A percentile compares a stretch with the other conserved stretches of the same genome.
Conservation (phyloP, 2,329 filamentous ascomycete genomes). For the Claviceps paspali region DNA sequence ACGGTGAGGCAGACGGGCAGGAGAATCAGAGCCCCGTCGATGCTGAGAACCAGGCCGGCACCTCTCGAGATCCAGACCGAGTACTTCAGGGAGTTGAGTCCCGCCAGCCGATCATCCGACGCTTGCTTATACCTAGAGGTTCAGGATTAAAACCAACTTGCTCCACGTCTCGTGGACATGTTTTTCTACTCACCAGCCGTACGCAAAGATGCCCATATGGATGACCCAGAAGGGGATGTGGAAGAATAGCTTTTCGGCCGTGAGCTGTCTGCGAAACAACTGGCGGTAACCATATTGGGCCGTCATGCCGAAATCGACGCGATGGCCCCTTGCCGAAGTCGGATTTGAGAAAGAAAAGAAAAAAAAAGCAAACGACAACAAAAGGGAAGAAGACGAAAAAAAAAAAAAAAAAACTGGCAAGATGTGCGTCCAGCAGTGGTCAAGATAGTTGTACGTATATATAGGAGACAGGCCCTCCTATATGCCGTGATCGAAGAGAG, state of each 20-base stretch:
- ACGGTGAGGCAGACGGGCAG: conserved; percentile 91
- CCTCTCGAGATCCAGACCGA: conserved; percentile 96
- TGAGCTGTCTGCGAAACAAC: conserved; percentile 49
- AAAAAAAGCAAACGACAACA: too few relatives aligned
- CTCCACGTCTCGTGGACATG: not conserved
- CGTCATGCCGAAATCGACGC: conserved; percentile 12
- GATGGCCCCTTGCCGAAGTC: not conserved
- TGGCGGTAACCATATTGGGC: conserved; percentile 26
- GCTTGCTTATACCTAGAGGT: conserved; percentile 68
- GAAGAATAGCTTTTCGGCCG: conserved; percentile 57
- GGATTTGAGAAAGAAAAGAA: conserved; percentile 11
- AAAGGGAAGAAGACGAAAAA: too few relatives aligned
- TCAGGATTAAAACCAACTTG: not conserved
- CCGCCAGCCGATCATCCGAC: conserved; percentile 49
- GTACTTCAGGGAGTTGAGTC: conserved; percentile 65
- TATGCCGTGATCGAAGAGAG: too few relatives aligned
- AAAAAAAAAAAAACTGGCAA: too few relatives aligned
- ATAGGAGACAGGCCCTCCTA: too few relatives aligned
- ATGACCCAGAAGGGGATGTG: conserved; percentile 68
- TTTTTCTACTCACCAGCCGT: conserved; percentile 62
- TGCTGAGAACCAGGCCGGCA: conserved; percentile 68
- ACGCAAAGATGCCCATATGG: conserved; percentile 65
- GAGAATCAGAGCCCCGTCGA: conserved; percentile 77
- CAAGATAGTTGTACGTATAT: too few relatives aligned
- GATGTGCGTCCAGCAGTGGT: too few relatives aligned